Base-by-base conservation (phyloP, 176 grass and related monocot species). In the Poa pratensis region DNA sequence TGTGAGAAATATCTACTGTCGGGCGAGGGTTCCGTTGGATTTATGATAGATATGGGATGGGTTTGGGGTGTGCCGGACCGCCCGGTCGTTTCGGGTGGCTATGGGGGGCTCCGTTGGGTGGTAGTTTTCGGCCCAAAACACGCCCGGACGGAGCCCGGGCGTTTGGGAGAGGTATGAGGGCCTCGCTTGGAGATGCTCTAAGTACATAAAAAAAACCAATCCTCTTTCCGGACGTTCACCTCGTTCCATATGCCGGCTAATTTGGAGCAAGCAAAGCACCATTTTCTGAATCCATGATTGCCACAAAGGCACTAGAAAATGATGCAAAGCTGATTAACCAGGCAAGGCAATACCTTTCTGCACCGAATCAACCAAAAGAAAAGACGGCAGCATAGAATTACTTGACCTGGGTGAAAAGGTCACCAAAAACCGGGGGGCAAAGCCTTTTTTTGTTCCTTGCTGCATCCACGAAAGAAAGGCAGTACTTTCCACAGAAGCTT, bases 261-360 rank as follows among this genome's bases (percentile, higher is more conserved):
- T 7, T 71, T 71, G n/a, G 69, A 15, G 7, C 17, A n/a, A 2
- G 8, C 50, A 8, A 70, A 53, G 19, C 26, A 62, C 2, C 19
- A 3, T 3, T 16, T 78, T 39, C 17, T 22, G 0, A 60, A n/a
- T 61, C 20, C 66, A 17, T n/a, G 9, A 10, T 18, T 27, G 49
- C 72, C 72, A 40, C 35, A 32, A 13, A 24, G 0, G 13, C 43
- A 34, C 43, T 45, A 11, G 20, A 22, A 27, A 58, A 68, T 19
- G 48, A 67, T 87, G 70, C 82, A 80, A 84, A 80, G 14, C 55
- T 9, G 34, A 73, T 13, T 18, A 54, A n/a, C 5, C 32, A 37
- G 35, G 35, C 35, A 37, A 83, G 74, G 75, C 53, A 57, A 80
- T 74, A 76, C 77, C 71, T 86, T 81, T 60, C 51, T 70, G 40